Evolutionary conservation across 805 yeast species (phyloP).

Genomic region (Myxozyma geophila): DNA sequence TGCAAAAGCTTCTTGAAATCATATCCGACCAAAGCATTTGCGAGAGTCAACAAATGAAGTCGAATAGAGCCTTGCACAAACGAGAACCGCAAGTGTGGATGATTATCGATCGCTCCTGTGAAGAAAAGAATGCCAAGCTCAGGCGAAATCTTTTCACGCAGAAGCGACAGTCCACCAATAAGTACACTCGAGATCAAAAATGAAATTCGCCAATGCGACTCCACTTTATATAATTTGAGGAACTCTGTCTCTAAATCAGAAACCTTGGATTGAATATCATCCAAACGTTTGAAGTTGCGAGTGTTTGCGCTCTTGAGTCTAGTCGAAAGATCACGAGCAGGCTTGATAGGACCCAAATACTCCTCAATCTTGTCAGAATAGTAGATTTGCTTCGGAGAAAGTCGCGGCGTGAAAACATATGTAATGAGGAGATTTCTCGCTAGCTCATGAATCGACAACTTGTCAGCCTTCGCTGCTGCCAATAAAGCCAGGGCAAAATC

Average conservation of each 20-base stretch:
- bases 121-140: slow-evolving; percentile 20
- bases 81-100: slow-evolving; percentile 66
- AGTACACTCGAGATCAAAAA: slow-evolving; percentile 15
- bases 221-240: slow-evolving; percentile 15
- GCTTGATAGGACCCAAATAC: slow-evolving; percentile 30
- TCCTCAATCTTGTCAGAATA: slow-evolving; percentile 8
- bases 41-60: slow-evolving; percentile 53
- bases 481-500: slow-evolving; percentile 22
- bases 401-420: slow-evolving; percentile 11
- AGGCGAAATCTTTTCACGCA: slow-evolving; percentile 18
- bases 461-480: slow-evolving; percentile 27
- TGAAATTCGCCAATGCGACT: slow-evolving; percentile 28
- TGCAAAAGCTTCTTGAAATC: slow-evolving; percentile 48
- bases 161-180: slow-evolving; percentile 2
- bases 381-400: slow-evolving; percentile 4
- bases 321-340: slow-evolving; percentile 31
- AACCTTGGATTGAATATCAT: slow-evolving; percentile 16
- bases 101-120: slow-evolving; percentile 47
- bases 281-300: slow-evolving; percentile 33
- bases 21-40: slow-evolving; percentile 55
- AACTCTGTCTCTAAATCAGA: slow-evolving; percentile 27
- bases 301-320: slow-evolving; percentile 27
- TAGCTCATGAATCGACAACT: slow-evolving; percentile 26
- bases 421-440: slow-evolving; percentile 19
- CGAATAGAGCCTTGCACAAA: slow-evolving; percentile 65